A percentile compares a stretch with the other conserved stretches of the same genome.
Conservation (phyloP, 257 asterid genomes). For the Misopates orontium region DNA sequence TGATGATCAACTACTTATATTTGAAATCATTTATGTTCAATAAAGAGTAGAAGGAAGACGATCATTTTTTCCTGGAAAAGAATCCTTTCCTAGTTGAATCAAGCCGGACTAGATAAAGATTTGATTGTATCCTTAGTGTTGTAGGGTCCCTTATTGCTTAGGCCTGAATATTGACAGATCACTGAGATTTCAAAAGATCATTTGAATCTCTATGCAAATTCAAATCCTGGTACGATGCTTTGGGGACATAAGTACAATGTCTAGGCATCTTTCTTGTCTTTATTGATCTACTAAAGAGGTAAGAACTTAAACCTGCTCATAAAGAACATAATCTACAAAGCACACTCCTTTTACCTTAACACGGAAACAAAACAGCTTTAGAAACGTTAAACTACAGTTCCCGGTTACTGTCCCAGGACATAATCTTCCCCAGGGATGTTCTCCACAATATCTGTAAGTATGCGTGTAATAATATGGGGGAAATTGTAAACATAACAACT, state of each 20-base stretch:
- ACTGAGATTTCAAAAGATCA: not conserved
- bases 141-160: not conserved
- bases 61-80: not conserved
- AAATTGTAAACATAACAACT: not conserved
- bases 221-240: no score
- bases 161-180: not conserved
- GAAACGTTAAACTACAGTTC: not conserved
- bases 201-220: not conserved
- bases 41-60: not conserved
- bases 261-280: not conserved
- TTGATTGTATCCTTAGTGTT: not conserved
- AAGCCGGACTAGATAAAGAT: no score
- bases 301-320: not conserved
- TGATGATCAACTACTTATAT: not conserved
- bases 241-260: no score
- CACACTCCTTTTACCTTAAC: not conserved
- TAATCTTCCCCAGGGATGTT: not conserved
- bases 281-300: not conserved
- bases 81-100: not conserved
- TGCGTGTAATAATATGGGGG: not conserved
- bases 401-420: not conserved
- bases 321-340: not conserved
- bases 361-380: not conserved
- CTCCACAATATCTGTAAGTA: not conserved
- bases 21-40: not conserved